Base-by-base conservation (phyloP, 2,329 filamentous ascomycete genomes). In the Epichloe brachyelytri region DNA sequence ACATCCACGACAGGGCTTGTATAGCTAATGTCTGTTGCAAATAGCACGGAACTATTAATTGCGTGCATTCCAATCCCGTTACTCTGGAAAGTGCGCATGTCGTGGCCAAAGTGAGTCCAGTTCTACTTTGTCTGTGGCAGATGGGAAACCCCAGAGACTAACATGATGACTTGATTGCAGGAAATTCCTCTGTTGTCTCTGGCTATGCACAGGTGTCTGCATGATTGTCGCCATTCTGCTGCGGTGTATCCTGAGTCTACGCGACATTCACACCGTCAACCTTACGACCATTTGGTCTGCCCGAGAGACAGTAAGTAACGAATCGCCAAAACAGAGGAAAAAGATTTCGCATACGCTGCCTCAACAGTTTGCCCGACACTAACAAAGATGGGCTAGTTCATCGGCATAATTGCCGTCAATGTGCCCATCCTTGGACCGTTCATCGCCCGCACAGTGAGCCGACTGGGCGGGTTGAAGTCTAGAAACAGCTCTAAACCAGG, bases 321-420 rank as follows among this genome's bases (percentile, higher is more conserved):
- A 22, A n/a, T n/a, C 19, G 14, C 6, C 5, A 33, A 34, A 6
- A 44, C n/a, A 33, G 19, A 17, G 14, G 17, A 14, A 8, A 6
- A 34, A 34, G 41, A 43, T 7, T 26, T 45, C 4, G 34, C 30
- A 45, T 1, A 2, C 12, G 3, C 30, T 30, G 30, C 30, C 30
- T 30, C 10, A 30, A 30, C 30, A 30, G 8, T 30, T 4, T 30
- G 30, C 8, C 3, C 30, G 30, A 30, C 30, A 30, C 30, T 30
- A 30, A 30, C 30, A 30, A 30, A 30, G 30, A 30, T 30, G 8
- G 12, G n/a, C n/a, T 46, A 69, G 65, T 71, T 73, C 41, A 64
- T 72, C 34, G 69, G 62, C n/a, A 68, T 71, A 46, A 64, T 73
- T 37, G 68, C 67, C 44, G 66, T 70, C 47, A 71, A 70, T 51